Evolutionary conservation across 2,329 filamentous ascomycete genomes (phyloP).

Genomic region (Aspergillus jensenii): DNA sequence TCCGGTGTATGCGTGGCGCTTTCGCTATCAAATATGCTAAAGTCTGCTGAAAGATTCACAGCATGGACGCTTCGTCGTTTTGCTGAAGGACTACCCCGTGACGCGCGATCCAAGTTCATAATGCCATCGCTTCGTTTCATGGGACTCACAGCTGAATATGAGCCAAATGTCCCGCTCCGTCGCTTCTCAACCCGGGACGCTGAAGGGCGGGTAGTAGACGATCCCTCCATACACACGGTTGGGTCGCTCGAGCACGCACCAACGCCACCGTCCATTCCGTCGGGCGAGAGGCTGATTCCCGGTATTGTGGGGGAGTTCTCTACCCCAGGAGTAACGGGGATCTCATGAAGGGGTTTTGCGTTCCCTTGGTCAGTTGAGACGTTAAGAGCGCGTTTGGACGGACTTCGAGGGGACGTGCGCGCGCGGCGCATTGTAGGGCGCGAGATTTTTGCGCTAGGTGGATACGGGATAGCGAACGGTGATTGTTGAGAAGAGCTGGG

Average conservation of each 20-base stretch:
- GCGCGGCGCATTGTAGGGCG: slow-evolving; percentile 46
- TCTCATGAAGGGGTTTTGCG: slow-evolving; percentile 52
- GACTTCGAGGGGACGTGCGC: slow-evolving; percentile 75
- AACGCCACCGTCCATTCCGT: slow-evolving; percentile 19
- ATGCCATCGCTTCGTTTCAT: slow-evolving; percentile 88
- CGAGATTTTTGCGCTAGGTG: slow-evolving; percentile 63
- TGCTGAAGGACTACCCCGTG: slow-evolving; percentile 79
- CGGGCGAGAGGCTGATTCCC: slow-evolving; percentile 24
- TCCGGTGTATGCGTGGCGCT: slow-evolving; percentile 25
- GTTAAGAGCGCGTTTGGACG: slow-evolving; percentile 73
- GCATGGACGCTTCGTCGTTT: slow-evolving; percentile 88
- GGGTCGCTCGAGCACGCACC: slow-evolving; percentile 42
- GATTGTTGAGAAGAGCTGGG: slow-evolving; percentile 48
- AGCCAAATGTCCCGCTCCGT: slow-evolving; percentile 47
- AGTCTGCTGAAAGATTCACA: slow-evolving; percentile 61
- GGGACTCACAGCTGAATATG: slow-evolving; percentile 68
- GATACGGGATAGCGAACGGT: slow-evolving; percentile 63
- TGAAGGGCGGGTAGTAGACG: slow-evolving; percentile 36
- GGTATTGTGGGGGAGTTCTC: slow-evolving; percentile 44
- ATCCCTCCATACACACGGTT: slow-evolving; percentile 23
- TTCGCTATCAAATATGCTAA: slow-evolving; percentile 71
- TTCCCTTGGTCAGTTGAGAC: slow-evolving; percentile 72
- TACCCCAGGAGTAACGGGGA: slow-evolving; percentile 48
- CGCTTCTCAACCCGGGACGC: slow-evolving; percentile 51
- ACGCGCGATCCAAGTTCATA: slow-evolving; percentile 80